A percentile compares a stretch with the other conserved stretches of the same genome.
Evolutionary conservation across 805 yeast species (phyloP).

Genomic region (Candida odintsovae): DNA sequence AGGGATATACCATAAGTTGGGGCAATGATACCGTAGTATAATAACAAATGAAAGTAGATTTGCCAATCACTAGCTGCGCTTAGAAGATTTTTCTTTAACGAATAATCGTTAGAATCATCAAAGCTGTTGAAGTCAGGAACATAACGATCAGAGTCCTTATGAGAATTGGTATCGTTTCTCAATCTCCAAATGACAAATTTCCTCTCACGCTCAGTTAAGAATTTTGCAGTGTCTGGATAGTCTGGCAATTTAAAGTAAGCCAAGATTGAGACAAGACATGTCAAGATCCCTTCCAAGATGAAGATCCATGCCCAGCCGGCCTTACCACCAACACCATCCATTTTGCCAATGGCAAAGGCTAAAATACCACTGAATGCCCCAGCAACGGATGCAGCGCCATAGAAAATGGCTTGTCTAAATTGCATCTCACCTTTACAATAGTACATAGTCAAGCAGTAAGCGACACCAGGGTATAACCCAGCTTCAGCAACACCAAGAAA

Average conservation of each 20-base stretch:
- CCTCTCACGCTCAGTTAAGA: conserved; percentile 32
- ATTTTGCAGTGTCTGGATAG: conserved; percentile 39
- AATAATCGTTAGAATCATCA: conserved; percentile 9
- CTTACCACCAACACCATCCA: conserved; percentile 22
- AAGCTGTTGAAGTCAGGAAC: conserved; percentile 7
- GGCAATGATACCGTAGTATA: conserved; percentile 26
- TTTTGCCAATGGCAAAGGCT: conserved; percentile 19
- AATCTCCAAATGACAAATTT: conserved; percentile 15
- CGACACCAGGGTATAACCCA: conserved; percentile 13
- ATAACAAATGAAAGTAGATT: conserved; percentile 23
- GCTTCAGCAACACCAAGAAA: conserved; percentile 46
- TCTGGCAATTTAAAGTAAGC: conserved; percentile 25
- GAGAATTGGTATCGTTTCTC: conserved; percentile 5
- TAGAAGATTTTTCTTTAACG: conserved; percentile 8
- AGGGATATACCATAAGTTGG: conserved; percentile 33
- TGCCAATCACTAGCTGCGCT: conserved; percentile 27
- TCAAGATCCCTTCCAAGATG: conserved; percentile 15
- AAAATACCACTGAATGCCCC: conserved; percentile 21
- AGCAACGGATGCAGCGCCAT: conserved; percentile 20
- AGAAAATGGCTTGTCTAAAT: conserved; percentile 21
- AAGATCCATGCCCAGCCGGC: conserved; percentile 24
- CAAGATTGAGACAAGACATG: conserved; percentile 29
- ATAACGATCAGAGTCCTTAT: not conserved
- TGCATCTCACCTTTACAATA: conserved; percentile 20
- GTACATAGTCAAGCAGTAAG: conserved; percentile 22